A percentile compares a stretch with the other conserved stretches of the same genome.
These are phyloP conservation scores for Pisolithus microcarpus DNA, from an alignment of 768 basidiomycete genomes.

Conservation along the genomic window DNA sequence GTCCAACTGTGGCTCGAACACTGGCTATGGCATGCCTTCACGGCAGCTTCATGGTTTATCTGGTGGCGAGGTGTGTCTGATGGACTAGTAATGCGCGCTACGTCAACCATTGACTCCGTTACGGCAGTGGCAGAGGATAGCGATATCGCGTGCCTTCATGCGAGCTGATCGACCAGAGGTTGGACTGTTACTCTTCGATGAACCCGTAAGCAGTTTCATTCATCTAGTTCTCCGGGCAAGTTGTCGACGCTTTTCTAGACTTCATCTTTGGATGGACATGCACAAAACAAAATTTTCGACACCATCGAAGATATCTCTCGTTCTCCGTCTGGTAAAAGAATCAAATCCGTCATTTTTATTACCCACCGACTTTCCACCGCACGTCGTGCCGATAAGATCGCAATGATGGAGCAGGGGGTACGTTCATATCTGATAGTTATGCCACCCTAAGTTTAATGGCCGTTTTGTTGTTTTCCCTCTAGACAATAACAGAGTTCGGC, in stretches of 20 bases:
- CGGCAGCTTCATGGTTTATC: conserved; percentile 60
- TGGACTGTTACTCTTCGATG: conserved; percentile 78
- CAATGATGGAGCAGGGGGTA: conserved; percentile 76
- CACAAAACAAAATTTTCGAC: conserved; percentile 74
- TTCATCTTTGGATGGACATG: conserved; percentile 71
- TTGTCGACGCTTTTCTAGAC: conserved; percentile 39
- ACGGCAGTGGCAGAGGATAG: conserved; percentile 77
- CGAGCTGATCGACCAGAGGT: conserved; percentile 66
- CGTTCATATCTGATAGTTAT: conserved; percentile 17
- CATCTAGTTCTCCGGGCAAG: conserved; percentile 2
- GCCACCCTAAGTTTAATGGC: conserved; percentile 15
- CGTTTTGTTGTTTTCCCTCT: conserved; percentile 9
- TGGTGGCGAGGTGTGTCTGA: conserved; percentile 66
- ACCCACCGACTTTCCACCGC: conserved; percentile 79
- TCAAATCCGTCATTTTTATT: conserved; percentile 74
- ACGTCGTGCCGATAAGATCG: conserved; percentile 78
- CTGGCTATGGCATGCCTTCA: conserved; percentile 24
- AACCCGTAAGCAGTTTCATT: conserved; percentile 49
- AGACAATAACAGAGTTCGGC: conserved; percentile 75
- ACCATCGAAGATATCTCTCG: conserved; percentile 63
- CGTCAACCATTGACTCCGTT: conserved; percentile 6
- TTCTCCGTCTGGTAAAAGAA: conserved; percentile 45
- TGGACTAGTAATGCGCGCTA: conserved; percentile 11
- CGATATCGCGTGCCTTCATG: conserved; percentile 84
- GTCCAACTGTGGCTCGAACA: conserved; percentile 23